These are phyloP conservation scores for Lomentospora prolificans DNA, from an alignment of 2,329 filamentous ascomycete genomes.

Conservation along the genomic window DNA sequence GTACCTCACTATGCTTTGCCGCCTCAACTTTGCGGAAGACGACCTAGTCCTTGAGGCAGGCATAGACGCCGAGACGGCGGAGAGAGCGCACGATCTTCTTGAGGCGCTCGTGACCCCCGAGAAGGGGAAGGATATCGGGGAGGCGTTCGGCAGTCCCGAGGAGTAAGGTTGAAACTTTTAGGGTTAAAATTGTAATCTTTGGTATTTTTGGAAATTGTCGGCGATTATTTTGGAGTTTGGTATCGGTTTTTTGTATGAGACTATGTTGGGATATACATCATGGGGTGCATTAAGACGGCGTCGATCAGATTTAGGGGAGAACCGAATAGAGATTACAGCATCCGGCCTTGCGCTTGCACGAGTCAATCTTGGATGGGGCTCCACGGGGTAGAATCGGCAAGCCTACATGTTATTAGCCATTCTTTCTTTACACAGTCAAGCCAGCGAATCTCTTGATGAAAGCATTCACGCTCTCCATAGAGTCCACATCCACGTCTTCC, in stretches of 20 bases:
- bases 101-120: slow-evolving; percentile 75
- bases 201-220: neutral
- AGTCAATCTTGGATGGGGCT: too few relatives aligned
- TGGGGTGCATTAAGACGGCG: neutral
- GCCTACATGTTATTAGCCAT: too few relatives aligned
- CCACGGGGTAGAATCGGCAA: too few relatives aligned
- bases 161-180: slow-evolving; percentile 15
- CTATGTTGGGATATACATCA: neutral
- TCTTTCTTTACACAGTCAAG: too few relatives aligned
- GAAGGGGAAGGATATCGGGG: slow-evolving; percentile 36
- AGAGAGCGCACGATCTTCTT: slow-evolving; percentile 72
- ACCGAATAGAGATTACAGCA: too few relatives aligned
- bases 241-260: neutral
- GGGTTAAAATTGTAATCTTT: neutral
- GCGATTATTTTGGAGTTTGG: neutral
- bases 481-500: too few relatives aligned
- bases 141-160: slow-evolving; percentile 24
- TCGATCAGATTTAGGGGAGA: neutral
- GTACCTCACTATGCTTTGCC: slow-evolving; percentile 68
- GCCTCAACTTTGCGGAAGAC: slow-evolving; percentile 77
- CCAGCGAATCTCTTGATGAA: too few relatives aligned
- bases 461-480: too few relatives aligned
- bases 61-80: slow-evolving; percentile 67
- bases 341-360: too few relatives aligned
- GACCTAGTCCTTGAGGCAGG: slow-evolving; percentile 66